phyloP scores from a whole-genome alignment of 2,329 filamentous ascomycete species.

The Botryotinia narcissicola region DNA sequence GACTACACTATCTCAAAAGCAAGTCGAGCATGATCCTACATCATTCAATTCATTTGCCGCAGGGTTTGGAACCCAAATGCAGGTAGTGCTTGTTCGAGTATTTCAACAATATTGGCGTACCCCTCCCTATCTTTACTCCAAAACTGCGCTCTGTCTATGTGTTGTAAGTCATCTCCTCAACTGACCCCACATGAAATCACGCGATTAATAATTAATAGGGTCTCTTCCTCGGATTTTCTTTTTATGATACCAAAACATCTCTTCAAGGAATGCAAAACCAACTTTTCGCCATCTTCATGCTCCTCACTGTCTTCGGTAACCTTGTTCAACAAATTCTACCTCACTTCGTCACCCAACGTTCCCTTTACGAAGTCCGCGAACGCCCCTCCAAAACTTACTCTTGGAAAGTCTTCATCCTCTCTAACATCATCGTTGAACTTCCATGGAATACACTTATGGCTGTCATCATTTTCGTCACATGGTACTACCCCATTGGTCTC shows the following conservation, averaged over 20 bases:
- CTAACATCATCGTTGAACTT: conserved; percentile 78
- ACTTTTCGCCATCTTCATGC: conserved; percentile 76
- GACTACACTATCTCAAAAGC: conserved; percentile 40
- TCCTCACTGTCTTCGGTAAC: conserved; percentile 69
- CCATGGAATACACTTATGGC: conserved; percentile 77
- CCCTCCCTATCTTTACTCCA: conserved; percentile 54
- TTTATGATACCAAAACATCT: conserved; percentile 59
- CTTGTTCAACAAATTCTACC: conserved; percentile 78
- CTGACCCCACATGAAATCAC: not conserved
- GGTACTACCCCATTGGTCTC: conserved; percentile 79
- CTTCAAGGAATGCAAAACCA: conserved; percentile 66
- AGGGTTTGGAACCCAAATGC: conserved; percentile 55
- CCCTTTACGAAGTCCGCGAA: conserved; percentile 68
- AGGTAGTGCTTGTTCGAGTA: conserved; percentile 53
- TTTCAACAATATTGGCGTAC: conserved; percentile 67
- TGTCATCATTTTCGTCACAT: conserved; percentile 71
- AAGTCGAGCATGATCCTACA: conserved; percentile 30
- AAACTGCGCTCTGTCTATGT: conserved; percentile 32
- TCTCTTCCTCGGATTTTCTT: conserved; percentile 68
- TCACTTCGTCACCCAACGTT: conserved; percentile 53
- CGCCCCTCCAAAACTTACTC: conserved; percentile 76
- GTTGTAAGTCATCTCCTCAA: conserved; percentile 22
- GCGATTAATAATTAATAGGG: conserved; percentile 39
- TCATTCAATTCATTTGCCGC: conserved; percentile 59
- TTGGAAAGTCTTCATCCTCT: conserved; percentile 65